Conservation (phyloP, 805 yeast genomes). For the Kluyveromyces siamensis region DNA sequence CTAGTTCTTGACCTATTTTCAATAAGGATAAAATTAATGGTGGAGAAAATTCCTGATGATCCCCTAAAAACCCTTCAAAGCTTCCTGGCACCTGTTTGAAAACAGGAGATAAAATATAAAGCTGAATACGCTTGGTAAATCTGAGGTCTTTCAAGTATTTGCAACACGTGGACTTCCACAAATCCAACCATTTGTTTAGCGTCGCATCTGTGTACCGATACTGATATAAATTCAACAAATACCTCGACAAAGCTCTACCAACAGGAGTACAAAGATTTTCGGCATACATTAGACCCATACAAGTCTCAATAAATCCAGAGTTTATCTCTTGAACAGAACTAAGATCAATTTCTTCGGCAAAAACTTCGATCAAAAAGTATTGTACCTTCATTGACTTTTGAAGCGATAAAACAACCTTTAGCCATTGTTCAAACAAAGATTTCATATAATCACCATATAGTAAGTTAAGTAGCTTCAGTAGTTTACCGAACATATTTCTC, state of each 20-base stretch:
- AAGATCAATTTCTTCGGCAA: conserved; percentile 41
- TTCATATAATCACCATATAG: conserved; percentile 14
- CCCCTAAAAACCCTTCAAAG: conserved; percentile 30
- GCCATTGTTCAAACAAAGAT: conserved; percentile 37
- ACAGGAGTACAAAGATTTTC: conserved; percentile 59
- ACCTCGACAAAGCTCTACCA: conserved; percentile 44
- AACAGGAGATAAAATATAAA: conserved; percentile 54
- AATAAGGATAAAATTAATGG: conserved; percentile 42
- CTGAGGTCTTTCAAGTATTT: conserved; percentile 26
- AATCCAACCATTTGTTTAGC: conserved; percentile 34
- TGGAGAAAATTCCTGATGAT: conserved; percentile 13
- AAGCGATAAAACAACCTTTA: conserved; percentile 32
- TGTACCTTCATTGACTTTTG: conserved; percentile 48
- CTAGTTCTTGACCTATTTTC: conserved; percentile 55
- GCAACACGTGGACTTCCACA: conserved; percentile 41
- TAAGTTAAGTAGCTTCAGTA: conserved; percentile 34
- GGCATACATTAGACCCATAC: conserved; percentile 42
- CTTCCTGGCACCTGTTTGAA: conserved; percentile 40
- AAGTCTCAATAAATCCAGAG: conserved; percentile 38
- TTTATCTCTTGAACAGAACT: conserved; percentile 32
- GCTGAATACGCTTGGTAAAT: conserved; percentile 40
- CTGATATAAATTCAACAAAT: conserved; percentile 30
- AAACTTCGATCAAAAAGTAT: conserved; percentile 50
- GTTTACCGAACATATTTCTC: conserved; percentile 48
- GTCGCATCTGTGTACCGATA: conserved; percentile 17